Percentiles rank a stretch among this genome's conserved stretches.
Evolutionary conservation across 2,329 filamentous ascomycete genomes (phyloP).

Genomic region (Stagonosporopsis tanaceti): DNA sequence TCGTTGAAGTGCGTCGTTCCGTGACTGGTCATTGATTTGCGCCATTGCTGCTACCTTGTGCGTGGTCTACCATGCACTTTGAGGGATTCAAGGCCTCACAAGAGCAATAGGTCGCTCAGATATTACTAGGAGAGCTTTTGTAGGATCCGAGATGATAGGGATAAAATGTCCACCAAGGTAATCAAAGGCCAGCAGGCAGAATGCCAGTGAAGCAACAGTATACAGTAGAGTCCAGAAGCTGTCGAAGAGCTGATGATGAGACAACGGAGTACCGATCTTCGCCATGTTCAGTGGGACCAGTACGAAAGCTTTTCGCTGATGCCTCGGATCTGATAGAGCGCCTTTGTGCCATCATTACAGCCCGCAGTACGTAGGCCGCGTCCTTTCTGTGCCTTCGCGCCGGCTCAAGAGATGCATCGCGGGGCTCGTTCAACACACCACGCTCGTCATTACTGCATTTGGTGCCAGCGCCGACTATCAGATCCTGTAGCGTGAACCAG

Average conservation of each 20-base stretch:
- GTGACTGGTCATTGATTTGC: conserved; percentile 38
- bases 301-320: conserved; percentile 37
- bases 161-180: conserved; percentile 23
- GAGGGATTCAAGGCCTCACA: neutral
- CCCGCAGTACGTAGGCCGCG: conserved; percentile 14
- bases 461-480: conserved; percentile 26
- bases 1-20: conserved; percentile 42
- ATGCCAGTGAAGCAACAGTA: conserved; percentile 26
- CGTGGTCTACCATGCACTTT: neutral
- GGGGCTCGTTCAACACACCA: conserved; percentile 15
- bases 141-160: conserved; percentile 18
- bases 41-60: conserved; percentile 27
- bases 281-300: conserved; percentile 21
- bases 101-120: neutral
- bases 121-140: neutral
- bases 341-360: conserved; percentile 15
- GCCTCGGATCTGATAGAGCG: conserved; percentile 44
- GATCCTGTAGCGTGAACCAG: conserved; percentile 13
- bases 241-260: conserved; percentile 23
- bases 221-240: conserved; percentile 32
- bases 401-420: conserved; percentile 15
- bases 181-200: conserved; percentile 23
- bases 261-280: conserved; percentile 18
- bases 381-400: conserved; percentile 16
- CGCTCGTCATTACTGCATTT: conserved; percentile 23